Base-by-base conservation (phyloP, 495 filamentous ascomycete genomes). In the Cudoniella acicularis region DNA sequence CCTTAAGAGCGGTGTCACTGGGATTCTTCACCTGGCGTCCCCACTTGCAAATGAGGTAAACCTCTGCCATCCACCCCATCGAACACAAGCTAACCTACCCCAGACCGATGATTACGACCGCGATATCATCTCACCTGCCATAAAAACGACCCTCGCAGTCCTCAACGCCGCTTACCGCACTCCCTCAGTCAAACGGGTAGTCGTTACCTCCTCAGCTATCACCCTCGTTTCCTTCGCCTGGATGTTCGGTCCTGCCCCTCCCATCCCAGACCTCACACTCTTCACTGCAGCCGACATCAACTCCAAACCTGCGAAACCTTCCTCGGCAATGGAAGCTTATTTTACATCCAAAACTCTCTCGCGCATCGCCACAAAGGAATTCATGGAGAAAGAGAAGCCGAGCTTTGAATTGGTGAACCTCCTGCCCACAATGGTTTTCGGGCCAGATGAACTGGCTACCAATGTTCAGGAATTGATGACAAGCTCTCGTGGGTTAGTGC, bases 371-470 rank as follows among this genome's bases (percentile, higher is more conserved):
- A 69, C 76, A 20, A 73, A 79, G 56, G 61, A 60, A n/a, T 82
- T 74, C 69, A 65, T 79, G 22, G 59, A 64, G 56, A 60, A 64
- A 2, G 59, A 75, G 49, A 73, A 74, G 52, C 77, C 75, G 1
- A 40, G 54, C 2, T 81, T 79, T 54, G 75, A 79, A 54, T 64
- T 76, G 40, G 72, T 79, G 22, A 66, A 75, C 66, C 64, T 82
- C 54, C 67, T 73, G 55, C 79, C 79, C 0, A 66, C 70, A 10
- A 72, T 79, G 64, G 70, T 77, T 11, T 50, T 77, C 22, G 78
- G 79, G 11, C 65, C 63, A 46, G 69, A 81, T 55, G 75, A 78
- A 49, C 65, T 74, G 8, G 67, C 68, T 16, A 71, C 69, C 3
- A 70, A 68, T 18, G 25, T 61, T 20, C 49, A 61, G 21, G 60